Base-by-base conservation (phyloP, 1,139 yeast genomes). In the Pichia cactophila region DNA sequence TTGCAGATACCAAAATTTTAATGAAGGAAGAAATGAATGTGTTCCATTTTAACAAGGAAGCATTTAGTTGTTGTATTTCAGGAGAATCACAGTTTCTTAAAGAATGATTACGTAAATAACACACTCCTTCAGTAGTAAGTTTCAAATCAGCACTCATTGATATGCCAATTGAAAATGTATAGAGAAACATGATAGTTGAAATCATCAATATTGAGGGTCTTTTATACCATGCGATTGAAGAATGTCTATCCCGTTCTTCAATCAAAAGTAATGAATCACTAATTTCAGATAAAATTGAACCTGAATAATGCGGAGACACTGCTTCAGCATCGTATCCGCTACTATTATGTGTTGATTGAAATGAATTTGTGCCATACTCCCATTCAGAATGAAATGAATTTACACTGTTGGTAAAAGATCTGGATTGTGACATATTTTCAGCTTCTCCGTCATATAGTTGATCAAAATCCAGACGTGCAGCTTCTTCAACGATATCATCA, bases 1-100 rank as follows among this genome's bases (percentile, higher is more conserved):
- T 73, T 4, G 75, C 73, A 54, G 73, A 65, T 3, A 75, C 74
- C 7, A 73, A 48, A 42, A 74, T 62, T 57, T 67, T 52, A 9
- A 60, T 36, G 2, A 58, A 16, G 2, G 62, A 61, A 3, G 57
- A 42, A 2, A 54, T 20, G 12, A 63, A 43, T 12, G 48, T 55
- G n/a, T 46, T 42, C 61, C 60, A 57, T 40, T 56, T 60, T 48
- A 58, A 61, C 36, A 63, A 39, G 17, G 48, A 37, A 1, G 67
- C 63, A 37, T 53, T 52, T 16, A 45, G 33, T 28, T 55, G 51
- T 48, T 64, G 66, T 12, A 61, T 58, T 11, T 39, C 38, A 8
- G 58, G 50, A 2, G 62, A 53, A 12, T 52, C 49, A 41, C 63
- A 60, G 26, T 52, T 47, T 3, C 33, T 28, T 10, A 43, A 11